Base-by-base conservation (phyloP, 345 rosid genomes). In the Cardiospermum halicacabum region DNA sequence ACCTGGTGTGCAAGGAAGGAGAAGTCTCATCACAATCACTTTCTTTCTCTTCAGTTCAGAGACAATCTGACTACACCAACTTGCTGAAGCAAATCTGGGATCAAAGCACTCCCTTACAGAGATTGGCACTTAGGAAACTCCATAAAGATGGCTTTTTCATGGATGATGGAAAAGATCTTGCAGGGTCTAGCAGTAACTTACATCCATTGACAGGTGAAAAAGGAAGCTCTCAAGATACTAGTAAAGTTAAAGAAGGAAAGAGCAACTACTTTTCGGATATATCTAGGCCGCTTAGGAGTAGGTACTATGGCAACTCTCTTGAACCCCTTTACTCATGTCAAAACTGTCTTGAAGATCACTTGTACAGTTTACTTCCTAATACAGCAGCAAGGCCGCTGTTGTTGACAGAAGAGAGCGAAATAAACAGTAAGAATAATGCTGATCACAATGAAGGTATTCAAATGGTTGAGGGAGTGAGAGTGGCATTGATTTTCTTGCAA, bases 71-170 rank as follows among this genome's bases (percentile, higher is more conserved):
- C 21, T 36, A 64, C 56, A 26, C 60, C 50, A 75, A 68, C 19
- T 32, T 70, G 31, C 45, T 67, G 53, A 65, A 56, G 39, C 67
- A 60, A 12, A 69, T 72, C 34, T 40, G 67, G 32, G 75, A 67
- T 48, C 60, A 49, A 57, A 68, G 69, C 43, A 60, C 58, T 40
- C 83, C 76, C 24, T 68, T 66, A 36, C 59, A 64, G 55, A 67
- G 79, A 66, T 48, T 78, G 43, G 62, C 62, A 42, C 28, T 11
- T 16, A 37, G 53, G 16, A 48, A 57, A 30, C 8, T 51, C 7
- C 53, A 57, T 6, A 31, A 15, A 26, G 50, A 64, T 10, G 60
- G 30, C 10, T 30, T 64, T 60, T 64, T 26, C 25, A 39, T 27
- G 40, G 50, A 27, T 12, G 37, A 40, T n/a, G n/a, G n/a, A 5